phyloP scores from a whole-genome alignment of 1,139 yeast genomes.

The Sugiyamaella pinicola region DNA sequence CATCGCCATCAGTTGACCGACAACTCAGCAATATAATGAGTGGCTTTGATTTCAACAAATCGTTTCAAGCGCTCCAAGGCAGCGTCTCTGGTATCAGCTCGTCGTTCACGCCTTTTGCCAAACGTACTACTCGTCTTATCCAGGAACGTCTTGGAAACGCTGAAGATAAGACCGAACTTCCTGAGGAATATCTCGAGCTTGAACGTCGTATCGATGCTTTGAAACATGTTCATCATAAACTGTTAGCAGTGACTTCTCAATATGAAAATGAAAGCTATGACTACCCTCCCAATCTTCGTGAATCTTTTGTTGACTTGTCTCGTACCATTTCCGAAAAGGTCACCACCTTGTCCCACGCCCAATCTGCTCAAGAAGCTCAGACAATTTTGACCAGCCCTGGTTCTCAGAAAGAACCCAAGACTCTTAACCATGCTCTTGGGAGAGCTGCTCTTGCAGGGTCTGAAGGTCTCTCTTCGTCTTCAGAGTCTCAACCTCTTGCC shows the following conservation, averaged over 20 bases:
- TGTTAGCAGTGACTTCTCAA: constrained; percentile 69
- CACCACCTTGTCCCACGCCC: constrained; percentile 69
- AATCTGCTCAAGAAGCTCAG: constrained; percentile 82
- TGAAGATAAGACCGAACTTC: constrained; percentile 79
- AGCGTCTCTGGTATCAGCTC: constrained; percentile 44
- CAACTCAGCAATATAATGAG: too few species aligned
- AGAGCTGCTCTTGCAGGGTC: constrained; percentile 67
- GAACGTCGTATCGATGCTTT: constrained; percentile 76
- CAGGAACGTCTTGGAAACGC: constrained; percentile 80
- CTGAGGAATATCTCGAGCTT: constrained; percentile 76
- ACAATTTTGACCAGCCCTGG: constrained; percentile 63
- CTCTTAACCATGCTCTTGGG: constrained; percentile 80
- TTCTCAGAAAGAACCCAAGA: constrained; percentile 72
- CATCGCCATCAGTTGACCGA: too few species aligned
- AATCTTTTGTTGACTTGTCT: constrained; percentile 73
- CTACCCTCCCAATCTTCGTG: constrained; percentile 75
- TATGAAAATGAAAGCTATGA: constrained; percentile 83
- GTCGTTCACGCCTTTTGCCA: constrained; percentile 64
- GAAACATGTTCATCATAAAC: constrained; percentile 69
- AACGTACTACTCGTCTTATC: constrained; percentile 75
- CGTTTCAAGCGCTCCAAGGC: constrained; percentile 42
- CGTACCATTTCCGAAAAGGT: constrained; percentile 68
- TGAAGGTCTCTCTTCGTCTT: constrained; percentile 47
- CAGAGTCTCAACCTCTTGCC: constrained; percentile 48
- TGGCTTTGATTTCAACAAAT: constrained; percentile 45